Percentiles rank a stretch among this genome's conserved stretches.
These are phyloP conservation scores for Pseudocercospora eumusae DNA, from an alignment of 2,329 filamentous ascomycete genomes.

Conservation along the genomic window DNA sequence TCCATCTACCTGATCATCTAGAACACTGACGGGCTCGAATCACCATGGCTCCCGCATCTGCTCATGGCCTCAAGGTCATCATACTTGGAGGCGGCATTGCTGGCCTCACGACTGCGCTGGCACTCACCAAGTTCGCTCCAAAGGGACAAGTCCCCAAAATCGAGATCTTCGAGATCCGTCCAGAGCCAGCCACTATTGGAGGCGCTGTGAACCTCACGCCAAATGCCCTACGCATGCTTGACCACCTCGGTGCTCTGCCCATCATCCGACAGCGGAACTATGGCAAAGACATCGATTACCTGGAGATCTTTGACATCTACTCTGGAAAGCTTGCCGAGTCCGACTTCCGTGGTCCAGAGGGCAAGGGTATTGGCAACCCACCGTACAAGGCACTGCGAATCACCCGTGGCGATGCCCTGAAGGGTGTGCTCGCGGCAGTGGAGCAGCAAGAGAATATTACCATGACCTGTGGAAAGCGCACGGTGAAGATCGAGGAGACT, in stretches of 20 bases:
- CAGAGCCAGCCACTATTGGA: constrained; percentile 48
- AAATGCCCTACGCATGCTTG: constrained; percentile 46
- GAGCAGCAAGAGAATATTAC: constrained; percentile 45
- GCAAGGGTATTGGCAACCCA: constrained; percentile 48
- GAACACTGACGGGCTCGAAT: not conserved
- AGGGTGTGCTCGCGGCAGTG: constrained; percentile 47
- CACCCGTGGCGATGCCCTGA: constrained; percentile 47
- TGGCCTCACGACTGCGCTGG: constrained; percentile 54
- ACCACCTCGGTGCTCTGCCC: constrained; percentile 39
- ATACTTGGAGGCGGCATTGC: constrained; percentile 57
- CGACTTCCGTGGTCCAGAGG: constrained; percentile 46
- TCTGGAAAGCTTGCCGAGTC: constrained; percentile 48
- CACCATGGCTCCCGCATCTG: constrained; percentile 35
- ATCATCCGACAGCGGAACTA: constrained; percentile 45
- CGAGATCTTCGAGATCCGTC: constrained; percentile 53
- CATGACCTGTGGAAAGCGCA: constrained; percentile 48
- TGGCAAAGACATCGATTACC: constrained; percentile 46
- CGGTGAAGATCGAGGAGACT: constrained; percentile 44
- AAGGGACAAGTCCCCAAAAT: constrained; percentile 42
- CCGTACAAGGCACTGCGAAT: constrained; percentile 49
- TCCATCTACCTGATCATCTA: not conserved
- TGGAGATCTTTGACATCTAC: constrained; percentile 51
- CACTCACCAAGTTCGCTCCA: constrained; percentile 49
- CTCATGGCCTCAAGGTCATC: constrained; percentile 44
- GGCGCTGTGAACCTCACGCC: constrained; percentile 53